These are phyloP conservation scores for Chrysopogon serrulatus DNA, from an alignment of 176 grass and related monocot species.

Conservation along the genomic window DNA sequence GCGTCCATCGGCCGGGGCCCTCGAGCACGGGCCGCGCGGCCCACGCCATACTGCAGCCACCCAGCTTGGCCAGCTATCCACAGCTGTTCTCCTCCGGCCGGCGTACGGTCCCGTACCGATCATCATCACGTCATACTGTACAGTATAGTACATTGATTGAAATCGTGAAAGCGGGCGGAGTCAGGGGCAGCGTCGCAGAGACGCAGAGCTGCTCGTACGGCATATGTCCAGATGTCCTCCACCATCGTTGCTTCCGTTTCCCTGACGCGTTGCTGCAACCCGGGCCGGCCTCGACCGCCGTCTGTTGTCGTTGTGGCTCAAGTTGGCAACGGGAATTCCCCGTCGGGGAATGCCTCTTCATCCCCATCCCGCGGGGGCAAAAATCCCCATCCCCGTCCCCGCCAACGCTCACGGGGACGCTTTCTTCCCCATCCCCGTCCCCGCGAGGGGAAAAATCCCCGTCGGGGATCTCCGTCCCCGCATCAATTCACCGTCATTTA, in stretches of 20 bases:
- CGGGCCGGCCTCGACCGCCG: not conserved
- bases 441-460: too few species aligned
- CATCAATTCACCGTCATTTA: too few species aligned
- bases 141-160: too few species aligned
- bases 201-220: too few species aligned
- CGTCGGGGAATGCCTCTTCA: too few species aligned
- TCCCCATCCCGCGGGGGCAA: too few species aligned
- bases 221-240: not conserved
- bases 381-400: too few species aligned
- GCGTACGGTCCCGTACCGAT: not conserved
- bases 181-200: not conserved
- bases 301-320: not conserved
- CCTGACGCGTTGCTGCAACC: not conserved
- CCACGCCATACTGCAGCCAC: not conserved
- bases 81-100: conserved; percentile 6
- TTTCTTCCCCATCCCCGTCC: too few species aligned
- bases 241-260: not conserved
- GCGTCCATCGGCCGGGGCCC: not conserved
- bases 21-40: not conserved
- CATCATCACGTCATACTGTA: conserved; percentile 4
- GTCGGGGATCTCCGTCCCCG: too few species aligned
- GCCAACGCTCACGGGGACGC: too few species aligned
- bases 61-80: not conserved
- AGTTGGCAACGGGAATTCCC: too few species aligned
- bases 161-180: not conserved